Base-by-base conservation (phyloP, 495 filamentous ascomycete genomes). In the Trichoderma erinaceum region DNA sequence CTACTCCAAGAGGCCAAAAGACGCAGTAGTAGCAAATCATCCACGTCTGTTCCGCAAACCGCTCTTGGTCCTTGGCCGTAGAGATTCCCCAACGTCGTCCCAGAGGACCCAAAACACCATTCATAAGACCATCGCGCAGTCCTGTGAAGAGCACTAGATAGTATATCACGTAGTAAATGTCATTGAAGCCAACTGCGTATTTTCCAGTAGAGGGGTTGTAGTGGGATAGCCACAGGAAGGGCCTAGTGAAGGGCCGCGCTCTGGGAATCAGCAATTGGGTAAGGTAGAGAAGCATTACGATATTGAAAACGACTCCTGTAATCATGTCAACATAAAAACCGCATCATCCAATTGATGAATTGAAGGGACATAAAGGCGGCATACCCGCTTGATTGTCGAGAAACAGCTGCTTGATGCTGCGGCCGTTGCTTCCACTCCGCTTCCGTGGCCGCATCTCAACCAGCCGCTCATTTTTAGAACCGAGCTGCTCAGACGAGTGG, bases 21-120 rank as follows among this genome's bases (percentile, higher is more conserved):
- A 87, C 78, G 38, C 75, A 76, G 75, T 92, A 90, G 79, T 97
- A 98, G 46, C 93, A 71, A 27, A 91, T 75, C 73, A 96, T 81
- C 91, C 93, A 99, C 65, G 88, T 91, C 80, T 99, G 95, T 76
- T 99, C 95, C 61, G 92, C 90, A 77, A 98, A 91, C 52, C 96
- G 85, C 25, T 90, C 82, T 21, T 88, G 77, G 8, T 85, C 89
- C 78, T 95, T 97, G 71, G 80, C 82, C 68, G 86, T 86, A 68
- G 84, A 82, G 70, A 98, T 80, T 18, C 93, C 93, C 65, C 80
- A 81, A 13, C 79, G 75, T 52, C 84, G 84, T 35, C 89, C 93
- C 25, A 93, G 75, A 23, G 95, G 94, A 46, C 85, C 84, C 18
- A 98, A 81, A 12, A 97, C 69, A 80, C 94, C 93, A 72, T 96